Evolutionary conservation across 1,284 basidiomycete genomes (phyloP).

Genomic region (Xerocomus minutiporus): DNA sequence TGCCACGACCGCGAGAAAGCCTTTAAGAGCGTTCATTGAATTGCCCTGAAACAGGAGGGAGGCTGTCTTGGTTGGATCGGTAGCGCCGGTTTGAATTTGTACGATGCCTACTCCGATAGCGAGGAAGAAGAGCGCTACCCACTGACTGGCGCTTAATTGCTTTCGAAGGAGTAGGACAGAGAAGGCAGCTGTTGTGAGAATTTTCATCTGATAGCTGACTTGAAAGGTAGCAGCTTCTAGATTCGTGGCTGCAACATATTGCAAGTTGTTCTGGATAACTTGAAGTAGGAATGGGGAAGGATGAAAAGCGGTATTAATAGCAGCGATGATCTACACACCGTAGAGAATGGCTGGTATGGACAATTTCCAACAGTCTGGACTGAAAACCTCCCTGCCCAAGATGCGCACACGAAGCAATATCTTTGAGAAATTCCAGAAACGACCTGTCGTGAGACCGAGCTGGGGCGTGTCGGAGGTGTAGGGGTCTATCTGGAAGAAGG

Average conservation of each 20-base stretch:
- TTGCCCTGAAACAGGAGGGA: conserved; percentile 36
- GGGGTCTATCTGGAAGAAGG: conserved; percentile 43
- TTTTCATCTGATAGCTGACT: conserved; percentile 96
- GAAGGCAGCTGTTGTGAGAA: conserved; percentile 93
- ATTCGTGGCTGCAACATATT: conserved; percentile 91
- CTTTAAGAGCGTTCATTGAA: conserved; percentile 77
- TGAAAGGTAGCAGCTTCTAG: conserved; percentile 94
- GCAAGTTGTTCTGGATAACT: conserved; percentile 94
- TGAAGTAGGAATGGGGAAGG: conserved; percentile 1
- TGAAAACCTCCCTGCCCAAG: conserved; percentile 51
- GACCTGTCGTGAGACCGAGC: conserved; percentile 21
- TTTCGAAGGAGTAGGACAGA: conserved; percentile 87
- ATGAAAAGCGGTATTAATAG: background rate
- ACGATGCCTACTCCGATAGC: conserved; percentile 91
- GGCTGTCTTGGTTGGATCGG: conserved; percentile 33
- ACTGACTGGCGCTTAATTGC: conserved; percentile 71
- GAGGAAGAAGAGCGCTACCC: conserved; percentile 80
- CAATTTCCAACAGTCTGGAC: conserved; percentile 72
- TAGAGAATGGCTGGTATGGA: conserved; percentile 82
- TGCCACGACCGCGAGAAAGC: conserved; percentile 82
- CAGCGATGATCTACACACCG: conserved; percentile 25
- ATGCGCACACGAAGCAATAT: conserved; percentile 40
- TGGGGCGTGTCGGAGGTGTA: conserved; percentile 29
- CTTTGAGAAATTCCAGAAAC: conserved; percentile 34
- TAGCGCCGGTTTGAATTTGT: conserved; percentile 70